Evolutionary conservation across 2,329 filamentous ascomycete species (phyloP).

Genomic region (Clonostachys rhizophaga): DNA sequence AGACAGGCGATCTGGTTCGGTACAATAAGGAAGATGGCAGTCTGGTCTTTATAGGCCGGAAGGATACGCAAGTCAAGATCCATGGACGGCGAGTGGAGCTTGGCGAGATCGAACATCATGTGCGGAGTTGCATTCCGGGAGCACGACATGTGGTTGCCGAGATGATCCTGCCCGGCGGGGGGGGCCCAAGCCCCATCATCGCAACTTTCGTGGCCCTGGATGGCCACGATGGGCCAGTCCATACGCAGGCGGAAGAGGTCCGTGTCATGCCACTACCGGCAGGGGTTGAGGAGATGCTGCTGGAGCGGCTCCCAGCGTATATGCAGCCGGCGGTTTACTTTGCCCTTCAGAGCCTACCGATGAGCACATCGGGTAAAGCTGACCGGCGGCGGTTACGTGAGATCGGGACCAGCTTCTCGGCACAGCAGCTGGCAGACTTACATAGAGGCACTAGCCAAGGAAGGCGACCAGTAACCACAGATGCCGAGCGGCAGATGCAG

Average conservation of each 20-base stretch:
- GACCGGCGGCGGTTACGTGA: conserved; percentile 34
- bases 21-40: conserved; percentile 22
- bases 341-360: background rate
- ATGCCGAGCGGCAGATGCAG: conserved; percentile 9
- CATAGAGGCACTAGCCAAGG: background rate
- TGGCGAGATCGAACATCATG: conserved; percentile 5
- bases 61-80: conserved; percentile 23
- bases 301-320: background rate
- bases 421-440: conserved; percentile 26
- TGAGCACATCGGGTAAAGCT: conserved; percentile 26
- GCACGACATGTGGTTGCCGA: conserved; percentile 8
- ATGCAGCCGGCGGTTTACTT: conserved; percentile 1
- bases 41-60: conserved; percentile 38
- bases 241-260: background rate
- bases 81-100: conserved; percentile 47
- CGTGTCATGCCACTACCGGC: background rate
- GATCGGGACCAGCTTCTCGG: conserved; percentile 23
- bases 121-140: conserved; percentile 5
- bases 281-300: background rate
- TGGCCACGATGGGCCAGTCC: background rate
- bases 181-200: conserved; percentile 2
- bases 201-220: background rate
- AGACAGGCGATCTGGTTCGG: conserved; percentile 13
- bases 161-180: background rate
- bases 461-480: background rate